Evolutionary conservation across 2,329 filamentous ascomycete genomes (phyloP).

Genomic region (Colletotrichum coccodes): DNA sequence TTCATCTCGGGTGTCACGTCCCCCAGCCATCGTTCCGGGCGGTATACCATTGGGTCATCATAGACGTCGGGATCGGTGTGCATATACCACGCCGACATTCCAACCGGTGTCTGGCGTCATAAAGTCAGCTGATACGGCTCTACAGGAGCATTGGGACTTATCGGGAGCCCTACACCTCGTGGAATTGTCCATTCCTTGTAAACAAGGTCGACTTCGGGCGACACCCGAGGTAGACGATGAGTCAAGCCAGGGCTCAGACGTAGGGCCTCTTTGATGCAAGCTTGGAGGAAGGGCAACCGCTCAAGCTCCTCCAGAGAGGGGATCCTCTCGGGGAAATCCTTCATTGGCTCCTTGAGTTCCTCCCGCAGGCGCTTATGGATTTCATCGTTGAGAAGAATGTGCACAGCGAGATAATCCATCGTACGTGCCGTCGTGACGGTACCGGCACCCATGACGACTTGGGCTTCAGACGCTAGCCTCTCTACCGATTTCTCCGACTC

Average conservation of each 20-base stretch:
- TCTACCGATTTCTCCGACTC: neutral
- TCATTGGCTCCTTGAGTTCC: conserved; percentile 46
- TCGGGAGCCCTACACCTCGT: conserved; percentile 29
- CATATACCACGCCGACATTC: conserved; percentile 45
- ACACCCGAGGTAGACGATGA: conserved; percentile 49
- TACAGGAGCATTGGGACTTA: neutral
- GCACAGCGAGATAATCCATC: conserved; percentile 45
- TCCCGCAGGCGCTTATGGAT: conserved; percentile 44
- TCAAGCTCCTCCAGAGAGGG: conserved; percentile 43
- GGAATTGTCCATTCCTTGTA: conserved; percentile 44
- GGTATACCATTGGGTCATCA: conserved; percentile 36
- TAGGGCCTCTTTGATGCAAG: conserved; percentile 62
- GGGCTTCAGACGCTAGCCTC: neutral
- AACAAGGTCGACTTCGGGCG: conserved; percentile 40
- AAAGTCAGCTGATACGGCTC: conserved; percentile 37
- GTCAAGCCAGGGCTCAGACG: conserved; percentile 59
- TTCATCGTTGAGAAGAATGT: conserved; percentile 44
- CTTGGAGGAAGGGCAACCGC: conserved; percentile 55
- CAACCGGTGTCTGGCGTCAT: conserved; percentile 46
- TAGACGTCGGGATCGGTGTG: conserved; percentile 38
- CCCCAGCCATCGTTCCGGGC: conserved; percentile 40
- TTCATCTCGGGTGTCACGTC: neutral
- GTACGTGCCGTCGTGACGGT: conserved; percentile 57
- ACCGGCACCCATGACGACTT: conserved; percentile 62
- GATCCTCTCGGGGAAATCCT: conserved; percentile 38